These are phyloP conservation scores for Monosporascus cannonballus DNA, from an alignment of 2,329 filamentous ascomycete species.

Conservation along the genomic window DNA sequence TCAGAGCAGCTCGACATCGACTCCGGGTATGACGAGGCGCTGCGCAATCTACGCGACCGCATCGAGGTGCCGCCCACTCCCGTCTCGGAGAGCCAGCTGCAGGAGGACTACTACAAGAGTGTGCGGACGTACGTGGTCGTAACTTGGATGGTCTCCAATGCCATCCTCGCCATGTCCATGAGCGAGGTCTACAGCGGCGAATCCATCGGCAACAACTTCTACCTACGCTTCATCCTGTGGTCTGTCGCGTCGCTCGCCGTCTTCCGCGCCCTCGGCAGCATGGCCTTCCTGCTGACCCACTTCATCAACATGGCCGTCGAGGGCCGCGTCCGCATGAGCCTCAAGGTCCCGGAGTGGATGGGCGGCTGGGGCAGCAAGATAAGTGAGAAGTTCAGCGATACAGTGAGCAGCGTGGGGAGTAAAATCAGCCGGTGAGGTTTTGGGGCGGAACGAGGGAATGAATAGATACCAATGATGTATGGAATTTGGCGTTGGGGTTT, in stretches of 20 bases:
- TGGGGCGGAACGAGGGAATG: neutral
- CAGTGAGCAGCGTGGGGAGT: constrained; percentile 43
- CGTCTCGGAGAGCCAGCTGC: constrained; percentile 71
- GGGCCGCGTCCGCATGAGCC: constrained; percentile 61
- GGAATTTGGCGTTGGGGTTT: no score
- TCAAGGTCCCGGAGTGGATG: constrained; percentile 43
- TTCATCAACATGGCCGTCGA: constrained; percentile 80
- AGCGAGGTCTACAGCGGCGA: constrained; percentile 74
- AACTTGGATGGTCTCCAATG: constrained; percentile 88
- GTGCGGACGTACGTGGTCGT: constrained; percentile 98
- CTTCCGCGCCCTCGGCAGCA: constrained; percentile 79
- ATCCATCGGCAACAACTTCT: constrained; percentile 75
- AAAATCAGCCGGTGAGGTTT: constrained; percentile 16
- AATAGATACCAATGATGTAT: neutral
- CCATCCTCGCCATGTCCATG: constrained; percentile 87
- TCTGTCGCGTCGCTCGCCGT: constrained; percentile 77
- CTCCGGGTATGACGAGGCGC: constrained; percentile 91
- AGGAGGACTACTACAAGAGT: constrained; percentile 97
- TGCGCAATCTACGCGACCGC: constrained; percentile 90
- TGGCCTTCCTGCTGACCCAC: constrained; percentile 78
- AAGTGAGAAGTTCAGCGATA: constrained; percentile 38
- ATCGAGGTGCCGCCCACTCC: constrained; percentile 66
- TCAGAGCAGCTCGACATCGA: constrained; percentile 97
- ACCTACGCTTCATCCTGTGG: constrained; percentile 92
- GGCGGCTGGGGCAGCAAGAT: constrained; percentile 41